Evolutionary conservation across 768 basidiomycete species (phyloP), one percentile per base, ranked within the genome.

Genomic region (Tricholoma sp.): DNA sequence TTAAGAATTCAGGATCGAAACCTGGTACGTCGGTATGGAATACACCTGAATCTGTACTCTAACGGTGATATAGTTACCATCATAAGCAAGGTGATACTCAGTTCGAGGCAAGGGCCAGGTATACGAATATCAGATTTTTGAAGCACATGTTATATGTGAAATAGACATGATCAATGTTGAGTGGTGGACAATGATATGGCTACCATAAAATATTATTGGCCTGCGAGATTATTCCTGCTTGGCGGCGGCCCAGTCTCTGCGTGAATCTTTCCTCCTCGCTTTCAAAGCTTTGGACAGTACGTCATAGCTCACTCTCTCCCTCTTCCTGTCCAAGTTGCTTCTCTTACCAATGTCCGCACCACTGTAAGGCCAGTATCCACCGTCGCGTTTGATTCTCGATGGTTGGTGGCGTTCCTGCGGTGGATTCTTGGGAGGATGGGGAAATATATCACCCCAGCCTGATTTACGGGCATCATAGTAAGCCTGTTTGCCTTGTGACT

Each of bases 381-480:
- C 70, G 50, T 65, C 58, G 42, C 68, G 67, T 50, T 68, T 70
- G 6, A 61, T 57, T 58, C 63, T 69, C 55, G 64, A 66, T 44
- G 74, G 72, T 62, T 80, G 76, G 64, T 76, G 73, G 3, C 88
- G 84, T 59, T 85, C 82, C 55, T 89, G 83, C 0, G 89, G 84
- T 6, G 76, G 65, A 65, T 89, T 91, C 71, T 94, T 94, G 4
- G 94, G 84, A 15, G 76, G 71, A 66, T 98, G 95, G 18, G 97
- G 97, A 72, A 98, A 98, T 20, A 92, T 76, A 68, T 98, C 97
- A 17, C 97, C 97, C 95, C 96, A 98, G 9, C 71, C 72, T 0
- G 91, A 86, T 73, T 98, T 98, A 34, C 95, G 85, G 2, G 95
- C 94, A 68, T 98, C 97, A 66, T 98, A 94, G 67, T 85, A 99